Conservation (phyloP, 208 protist species). For the Wallacemonas collosoma region DNA sequence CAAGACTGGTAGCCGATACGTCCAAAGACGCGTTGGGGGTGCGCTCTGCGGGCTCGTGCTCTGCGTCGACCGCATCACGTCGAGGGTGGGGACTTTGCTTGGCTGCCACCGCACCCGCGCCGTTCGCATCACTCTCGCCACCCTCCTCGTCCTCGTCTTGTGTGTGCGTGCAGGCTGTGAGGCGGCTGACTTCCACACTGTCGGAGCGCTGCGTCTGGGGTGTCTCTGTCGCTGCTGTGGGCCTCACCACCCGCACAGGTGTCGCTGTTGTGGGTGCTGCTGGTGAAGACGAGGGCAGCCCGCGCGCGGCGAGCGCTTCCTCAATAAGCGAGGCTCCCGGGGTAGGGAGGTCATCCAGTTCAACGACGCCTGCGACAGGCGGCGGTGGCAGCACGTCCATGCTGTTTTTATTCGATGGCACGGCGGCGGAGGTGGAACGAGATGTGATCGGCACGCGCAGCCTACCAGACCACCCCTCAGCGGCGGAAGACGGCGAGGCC, state of each 20-base stretch:
- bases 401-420: not conserved
- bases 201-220: not conserved
- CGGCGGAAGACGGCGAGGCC: not conserved
- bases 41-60: not conserved
- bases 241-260: too few relatives aligned
- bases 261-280: not conserved
- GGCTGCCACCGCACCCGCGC: too few relatives aligned
- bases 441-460: not conserved
- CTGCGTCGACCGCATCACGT: too few relatives aligned
- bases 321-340: constrained; percentile 11
- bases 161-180: not conserved
- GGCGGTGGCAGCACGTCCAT: not conserved
- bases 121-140: not conserved
- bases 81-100: too few relatives aligned
- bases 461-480: not conserved
- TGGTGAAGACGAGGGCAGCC: not conserved
- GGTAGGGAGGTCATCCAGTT: not conserved
- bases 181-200: constrained; percentile 9
- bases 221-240: not conserved
- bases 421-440: not conserved
- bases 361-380: too few relatives aligned
- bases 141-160: not conserved
- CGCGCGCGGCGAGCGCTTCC: constrained; percentile 11
- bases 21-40: not conserved
- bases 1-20: constrained; percentile 2